These are phyloP conservation scores for Straminergon stramineum DNA, from an alignment of 225 moss, liverwort and hornwort genomes.

Conservation along the genomic window DNA sequence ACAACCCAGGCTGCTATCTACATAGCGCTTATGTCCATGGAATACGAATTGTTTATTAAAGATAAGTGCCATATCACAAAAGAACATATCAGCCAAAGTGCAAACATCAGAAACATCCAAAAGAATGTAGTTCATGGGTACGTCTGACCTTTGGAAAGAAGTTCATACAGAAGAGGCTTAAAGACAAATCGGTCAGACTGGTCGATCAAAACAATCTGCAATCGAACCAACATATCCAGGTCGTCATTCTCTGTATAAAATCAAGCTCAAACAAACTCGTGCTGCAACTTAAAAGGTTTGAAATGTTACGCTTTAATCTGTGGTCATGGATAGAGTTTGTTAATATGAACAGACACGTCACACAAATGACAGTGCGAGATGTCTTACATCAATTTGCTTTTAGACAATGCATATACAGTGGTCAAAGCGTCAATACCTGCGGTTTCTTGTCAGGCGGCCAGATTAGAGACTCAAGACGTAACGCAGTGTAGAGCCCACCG, in stretches of 20 bases:
- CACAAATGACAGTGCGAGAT: not conserved
- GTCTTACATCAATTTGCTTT: not conserved
- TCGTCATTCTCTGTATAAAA: not conserved
- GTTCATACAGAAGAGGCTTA: constrained; percentile 94
- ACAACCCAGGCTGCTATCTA: not conserved
- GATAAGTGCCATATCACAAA: not conserved
- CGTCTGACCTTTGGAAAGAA: constrained; percentile 73
- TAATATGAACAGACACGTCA: not conserved
- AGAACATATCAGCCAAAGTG: not conserved
- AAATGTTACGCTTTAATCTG: not conserved
- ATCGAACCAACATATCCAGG: not conserved
- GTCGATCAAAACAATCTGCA: constrained; percentile 80
- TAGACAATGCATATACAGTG: not conserved
- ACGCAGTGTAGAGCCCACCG: constrained; percentile 90
- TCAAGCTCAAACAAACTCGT: not conserved
- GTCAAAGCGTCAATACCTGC: constrained; percentile 44
- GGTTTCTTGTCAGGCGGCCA: constrained; percentile 92
- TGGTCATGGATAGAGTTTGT: not conserved
- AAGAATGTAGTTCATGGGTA: not conserved
- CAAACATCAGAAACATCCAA: not conserved
- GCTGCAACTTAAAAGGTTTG: not conserved
- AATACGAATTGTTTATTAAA: not conserved
- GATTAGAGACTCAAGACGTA: constrained; percentile 77
- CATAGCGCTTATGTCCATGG: not conserved
- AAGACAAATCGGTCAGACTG: constrained; percentile 92